A percentile compares a stretch with the other conserved stretches of the same genome.
These are phyloP conservation scores for Magnaporthiopsis incrustans DNA, from an alignment of 2,329 filamentous ascomycete genomes.

Conservation along the genomic window DNA sequence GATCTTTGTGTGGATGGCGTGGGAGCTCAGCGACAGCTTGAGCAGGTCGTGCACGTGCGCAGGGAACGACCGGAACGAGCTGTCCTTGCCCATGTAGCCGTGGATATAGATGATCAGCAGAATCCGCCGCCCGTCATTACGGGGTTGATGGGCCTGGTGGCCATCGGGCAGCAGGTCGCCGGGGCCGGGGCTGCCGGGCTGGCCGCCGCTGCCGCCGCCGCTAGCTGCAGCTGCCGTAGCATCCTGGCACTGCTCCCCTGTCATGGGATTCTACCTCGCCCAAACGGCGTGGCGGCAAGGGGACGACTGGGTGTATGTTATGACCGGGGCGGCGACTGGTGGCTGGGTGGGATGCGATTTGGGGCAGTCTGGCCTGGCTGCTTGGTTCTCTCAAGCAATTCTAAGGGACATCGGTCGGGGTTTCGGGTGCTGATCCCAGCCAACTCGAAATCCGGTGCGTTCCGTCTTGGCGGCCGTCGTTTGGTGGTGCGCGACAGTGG, in stretches of 20 bases:
- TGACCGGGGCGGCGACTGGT: not conserved
- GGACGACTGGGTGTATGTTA: not conserved
- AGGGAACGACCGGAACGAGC: constrained; percentile 81
- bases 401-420: too few relatives aligned
- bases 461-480: not conserved
- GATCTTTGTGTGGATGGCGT: constrained; percentile 79
- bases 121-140: constrained; percentile 27
- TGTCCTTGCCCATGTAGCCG: constrained; percentile 83
- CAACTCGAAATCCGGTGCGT: not conserved
- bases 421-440: not conserved
- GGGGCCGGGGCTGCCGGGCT: too few relatives aligned
- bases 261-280: not conserved
- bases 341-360: not conserved
- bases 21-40: constrained; percentile 56
- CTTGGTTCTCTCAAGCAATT: not conserved
- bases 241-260: not conserved
- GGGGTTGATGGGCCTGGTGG: not conserved
- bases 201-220: too few relatives aligned
- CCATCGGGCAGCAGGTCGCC: not conserved
- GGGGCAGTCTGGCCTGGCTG: not conserved
- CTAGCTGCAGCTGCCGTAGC: not conserved
- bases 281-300: not conserved
- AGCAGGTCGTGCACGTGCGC: constrained; percentile 76
- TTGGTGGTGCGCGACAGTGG: not conserved
- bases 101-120: constrained; percentile 80